Base-by-base conservation (phyloP, 441 rosid genomes). In the Brassica balearica region DNA sequence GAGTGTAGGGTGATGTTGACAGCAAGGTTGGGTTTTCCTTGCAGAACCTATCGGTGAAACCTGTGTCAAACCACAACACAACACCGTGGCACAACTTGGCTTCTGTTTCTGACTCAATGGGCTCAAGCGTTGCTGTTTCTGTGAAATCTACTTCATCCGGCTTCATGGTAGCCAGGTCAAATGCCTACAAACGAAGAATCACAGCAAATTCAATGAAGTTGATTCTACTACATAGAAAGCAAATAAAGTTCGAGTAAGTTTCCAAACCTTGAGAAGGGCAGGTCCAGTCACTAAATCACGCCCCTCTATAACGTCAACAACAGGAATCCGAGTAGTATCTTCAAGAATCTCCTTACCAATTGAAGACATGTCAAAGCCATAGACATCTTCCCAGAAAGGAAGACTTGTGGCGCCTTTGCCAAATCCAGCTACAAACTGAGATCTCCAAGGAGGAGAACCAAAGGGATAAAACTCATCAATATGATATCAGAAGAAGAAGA, bases 111-210 rank as follows among this genome's bases (percentile, higher is more conserved):
- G 59, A 12, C 64, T 74, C 82, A 0, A 3, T 63, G 23, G 82
- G 81, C 36, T 75, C 65, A 25, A 77, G 79, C n/a, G 70, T 72
- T 15, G 88, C 79, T 6, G 75, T 86, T 19, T 94, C 89, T 0
- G 99, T 95, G 83, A 93, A 95, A 86, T 95, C 99, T 80, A 93
- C 98, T 70, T 93, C 98, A 53, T 86, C 91, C 0, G 91, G 86
- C 78, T 90, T 89, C 99, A 93, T 90, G 23, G 90, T 89, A 29
- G 91, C 87, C 81, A 93, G 80, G 80, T 95, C 95, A 74, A 95
- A 95, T 58, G 82, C 46, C 99, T 95, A 84, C 81, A 82, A 82
- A 64, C 73, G 46, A 68, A 38, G 20, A 15, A 55, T 8, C 11
- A n/a, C 69, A 78, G 3, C 19, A 34, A 41, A 8, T 46, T 43